Evolutionary conservation across 2,329 filamentous ascomycete genomes (phyloP), one percentile per base, ranked within the genome.

Genomic region (Macroventuria anomochaeta): DNA sequence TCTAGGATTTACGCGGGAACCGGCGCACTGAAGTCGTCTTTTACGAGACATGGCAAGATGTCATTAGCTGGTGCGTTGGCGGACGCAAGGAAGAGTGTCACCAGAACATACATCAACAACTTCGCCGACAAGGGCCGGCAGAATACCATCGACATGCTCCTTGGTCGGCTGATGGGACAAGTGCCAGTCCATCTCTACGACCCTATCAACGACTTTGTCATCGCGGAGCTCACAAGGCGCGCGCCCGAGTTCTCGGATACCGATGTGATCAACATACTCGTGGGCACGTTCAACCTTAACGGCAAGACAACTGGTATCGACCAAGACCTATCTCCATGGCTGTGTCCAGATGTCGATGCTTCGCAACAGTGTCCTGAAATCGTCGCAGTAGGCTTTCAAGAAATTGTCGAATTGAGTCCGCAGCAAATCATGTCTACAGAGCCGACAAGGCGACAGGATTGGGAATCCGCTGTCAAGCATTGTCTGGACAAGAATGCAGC

Each of bases 361-460:
- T 77, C 80, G n/a, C 76, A 81, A 37, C 77, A 83, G 39, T 86
- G 90, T 56, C 93, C 95, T 5, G 90, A 93, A 53, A 90, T 99
- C 31, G 87, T 96, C 44, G 92, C 89, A 7, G 88, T 97, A 13
- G 95, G 91, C 0, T 97, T 99, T 66, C 95, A 99, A 71, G 95
- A 99, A 75, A 97, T 99, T 58, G 95, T 99, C n/a, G 91, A 96
- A 69, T 80, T 99, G 39, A 97, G 91, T 65, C 95, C 96, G 13
- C 93, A 97, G 72, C 95, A 99, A 69, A 97, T 99, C 69, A 97
- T 99, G 92, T 96, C 96, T 61, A 97, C 93, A 55, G 93, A 99
- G 71, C 95, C 95, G 1, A 86, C 87, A 3, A 85, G 90, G 47
- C 90, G 93, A 61, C 87, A 91, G 59, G 79, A 88, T 17, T 99